A percentile compares a stretch with the other conserved stretches of the same genome.
phyloP scores from a whole-genome alignment of 2,329 filamentous ascomycete genomes.

The Coniochaeta prunicola region DNA sequence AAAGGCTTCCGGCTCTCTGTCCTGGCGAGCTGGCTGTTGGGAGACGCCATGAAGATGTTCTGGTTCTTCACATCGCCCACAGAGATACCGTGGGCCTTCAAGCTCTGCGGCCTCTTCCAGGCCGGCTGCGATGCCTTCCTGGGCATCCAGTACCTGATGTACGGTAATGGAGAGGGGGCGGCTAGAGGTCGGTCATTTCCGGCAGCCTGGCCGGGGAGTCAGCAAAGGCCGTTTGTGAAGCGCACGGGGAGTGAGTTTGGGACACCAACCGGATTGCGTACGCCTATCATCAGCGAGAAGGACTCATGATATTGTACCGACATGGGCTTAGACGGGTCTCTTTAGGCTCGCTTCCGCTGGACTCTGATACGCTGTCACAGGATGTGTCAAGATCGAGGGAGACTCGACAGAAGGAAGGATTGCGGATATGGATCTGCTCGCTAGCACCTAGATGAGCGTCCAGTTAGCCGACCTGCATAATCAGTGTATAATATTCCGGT shows the following conservation, averaged over 20 bases:
- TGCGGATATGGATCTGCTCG: neutral
- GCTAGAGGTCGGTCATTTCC: conserved; percentile 21
- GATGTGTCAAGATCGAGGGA: neutral
- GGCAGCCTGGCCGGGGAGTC: neutral
- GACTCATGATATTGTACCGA: neutral
- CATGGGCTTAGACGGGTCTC: neutral
- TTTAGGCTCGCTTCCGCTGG: neutral
- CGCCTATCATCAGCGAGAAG: neutral
- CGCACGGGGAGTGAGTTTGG: neutral
- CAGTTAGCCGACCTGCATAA: neutral
- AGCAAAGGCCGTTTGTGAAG: neutral
- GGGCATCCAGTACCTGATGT: conserved; percentile 67
- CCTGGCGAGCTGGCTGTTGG: conserved; percentile 68
- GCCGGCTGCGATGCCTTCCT: conserved; percentile 68
- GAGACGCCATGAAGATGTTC: conserved; percentile 82
- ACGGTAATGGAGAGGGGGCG: conserved; percentile 43
- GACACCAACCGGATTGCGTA: conserved; percentile 17
- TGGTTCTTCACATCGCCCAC: conserved; percentile 70
- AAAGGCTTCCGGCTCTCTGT: conserved; percentile 73
- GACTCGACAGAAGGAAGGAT: neutral
- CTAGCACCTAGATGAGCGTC: neutral
- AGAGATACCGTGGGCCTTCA: conserved; percentile 70
- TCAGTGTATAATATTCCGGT: neutral
- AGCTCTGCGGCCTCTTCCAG: conserved; percentile 76
- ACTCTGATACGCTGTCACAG: neutral